Conservation (phyloP, 805 yeast genomes). For the Clavispora carvajalis region DNA sequence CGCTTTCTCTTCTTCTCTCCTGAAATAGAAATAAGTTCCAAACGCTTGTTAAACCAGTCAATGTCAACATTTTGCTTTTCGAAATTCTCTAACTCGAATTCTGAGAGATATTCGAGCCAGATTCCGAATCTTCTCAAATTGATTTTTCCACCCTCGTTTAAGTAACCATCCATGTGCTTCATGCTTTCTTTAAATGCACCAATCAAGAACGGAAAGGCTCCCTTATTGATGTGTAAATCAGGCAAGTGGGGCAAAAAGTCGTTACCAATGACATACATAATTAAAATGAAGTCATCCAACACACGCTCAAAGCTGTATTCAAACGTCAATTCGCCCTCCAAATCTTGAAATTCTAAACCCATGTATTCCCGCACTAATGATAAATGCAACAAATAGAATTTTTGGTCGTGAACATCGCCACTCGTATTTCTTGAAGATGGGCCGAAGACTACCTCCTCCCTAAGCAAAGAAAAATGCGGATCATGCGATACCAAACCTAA, state of each 20-base stretch:
- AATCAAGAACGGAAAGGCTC: constrained; percentile 90
- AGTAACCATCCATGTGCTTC: constrained; percentile 70
- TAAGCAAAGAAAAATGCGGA: constrained; percentile 88
- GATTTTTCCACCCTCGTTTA: constrained; percentile 78
- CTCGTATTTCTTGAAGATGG: constrained; percentile 32
- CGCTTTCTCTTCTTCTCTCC: constrained; percentile 67
- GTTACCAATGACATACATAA: constrained; percentile 93
- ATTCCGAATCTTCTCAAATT: constrained; percentile 64
- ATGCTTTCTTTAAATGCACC: constrained; percentile 83
- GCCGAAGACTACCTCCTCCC: constrained; percentile 96
- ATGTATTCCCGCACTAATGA: constrained; percentile 87
- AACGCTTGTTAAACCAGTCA: constrained; percentile 85
- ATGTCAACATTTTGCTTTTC: constrained; percentile 80
- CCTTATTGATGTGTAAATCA: constrained; percentile 86
- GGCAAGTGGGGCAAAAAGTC: constrained; percentile 97
- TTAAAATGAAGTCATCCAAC: constrained; percentile 86
- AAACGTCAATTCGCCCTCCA: constrained; percentile 59
- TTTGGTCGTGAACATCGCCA: constrained; percentile 64
- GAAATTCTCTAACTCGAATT: constrained; percentile 80
- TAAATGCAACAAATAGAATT: constrained; percentile 76
- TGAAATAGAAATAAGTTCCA: constrained; percentile 69
- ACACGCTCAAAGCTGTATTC: constrained; percentile 81
- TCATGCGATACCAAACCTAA: constrained; percentile 88
- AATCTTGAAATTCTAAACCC: constrained; percentile 74
- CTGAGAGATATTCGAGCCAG: constrained; percentile 72